Evolutionary conservation across 1,139 yeast species (phyloP), one percentile per base, ranked within the genome.

Genomic region (Yamadazyma sp.): DNA sequence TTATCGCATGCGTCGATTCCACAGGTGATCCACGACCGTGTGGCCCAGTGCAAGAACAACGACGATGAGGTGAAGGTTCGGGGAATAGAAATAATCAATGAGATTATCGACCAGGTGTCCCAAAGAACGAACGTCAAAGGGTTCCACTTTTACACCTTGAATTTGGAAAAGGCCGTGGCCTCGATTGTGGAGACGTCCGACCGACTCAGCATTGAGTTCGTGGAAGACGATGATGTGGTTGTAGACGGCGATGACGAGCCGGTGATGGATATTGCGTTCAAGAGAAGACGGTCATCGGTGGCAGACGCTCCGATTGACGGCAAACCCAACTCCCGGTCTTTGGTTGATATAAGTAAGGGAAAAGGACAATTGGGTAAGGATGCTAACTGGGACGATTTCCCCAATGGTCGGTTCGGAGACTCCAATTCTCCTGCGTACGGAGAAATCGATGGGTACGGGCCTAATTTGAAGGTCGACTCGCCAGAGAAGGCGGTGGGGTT

Each of bases 301-400:
- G 51, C 60, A 8, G 68, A 73, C 24, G 69, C 66, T 3, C 53
- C 53, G n/a, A n/a, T n/a, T n/a, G n/a, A n/a, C 22, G 54, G 51
- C 35, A 18, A 20, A 10, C 10, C n/a, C 15, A 65, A 63, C 40
- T 73, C 79, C 44, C 76, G 78, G 47, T 76, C 77, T 2, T 72
- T 86, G 37, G 68, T 86, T 31, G 87, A 90, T 6, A 87, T 87
- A 28, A 84, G 94, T 39, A 76, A 85, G 18, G 96, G 96, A 35
- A 83, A 85, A 48, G 96, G 96, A 31, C 78, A 86, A 2, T 59
- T 87, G 31, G 96, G 96, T 18, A 80, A 90, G 48, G 95, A 87
- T 60, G 97, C 96, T 8, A 87, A 94, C 2, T 92, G 98, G 98
- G 98, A 92, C 67, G 98, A 92, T 55, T 92, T 88, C 61, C 95